Evolutionary conservation across 1,284 basidiomycete genomes (phyloP), one percentile per base, ranked within the genome.

Genomic region (Sporisorium exsertum): DNA sequence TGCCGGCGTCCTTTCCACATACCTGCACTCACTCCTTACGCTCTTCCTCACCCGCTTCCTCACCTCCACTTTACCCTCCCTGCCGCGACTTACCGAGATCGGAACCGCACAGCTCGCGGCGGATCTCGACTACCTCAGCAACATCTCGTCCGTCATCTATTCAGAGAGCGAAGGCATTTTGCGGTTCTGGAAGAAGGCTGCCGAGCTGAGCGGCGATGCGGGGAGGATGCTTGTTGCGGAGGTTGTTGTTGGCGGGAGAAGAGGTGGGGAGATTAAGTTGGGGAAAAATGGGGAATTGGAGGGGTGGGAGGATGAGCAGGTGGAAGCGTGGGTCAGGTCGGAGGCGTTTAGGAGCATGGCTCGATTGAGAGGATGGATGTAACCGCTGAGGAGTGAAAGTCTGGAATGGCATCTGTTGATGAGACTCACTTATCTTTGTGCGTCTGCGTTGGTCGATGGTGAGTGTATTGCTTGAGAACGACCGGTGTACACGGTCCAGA

Each of bases 91-190:
- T 55, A 89, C 90, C 12, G 81, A 86, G 5, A 86, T 89, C 1
- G 96, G 95, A 0, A 90, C 92, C 2, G 90, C 91, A 10, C 96
- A 98, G 83, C 88, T 99, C n/a, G 88, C 89, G 1, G 91, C 92
- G 1, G 96, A 98, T 86, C 86, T 99, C 60, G 92, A 90, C 26
- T 97, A 97, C 86, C 88, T 99, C 27, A 90, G 90, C 16, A 97
- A 95, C 80, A 94, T 97, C 45, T 92, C 95, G 37, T 94, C 94
- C 24, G 88, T 98, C 56, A 94, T 95, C 80, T 59, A 65, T 22
- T 10, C 46, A 0, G 64, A 68, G 42, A 68, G 64, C 40, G 68
- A 71, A 20, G 37, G 1, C 3, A 58, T 68, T 9, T n/a, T 76
- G 45, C 29, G 49, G 15, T 55, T 49, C 37, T 73, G 71, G 71